phyloP scores from a whole-genome alignment of 73 alveolate species.

The Paramecium biaurelia region DNA sequence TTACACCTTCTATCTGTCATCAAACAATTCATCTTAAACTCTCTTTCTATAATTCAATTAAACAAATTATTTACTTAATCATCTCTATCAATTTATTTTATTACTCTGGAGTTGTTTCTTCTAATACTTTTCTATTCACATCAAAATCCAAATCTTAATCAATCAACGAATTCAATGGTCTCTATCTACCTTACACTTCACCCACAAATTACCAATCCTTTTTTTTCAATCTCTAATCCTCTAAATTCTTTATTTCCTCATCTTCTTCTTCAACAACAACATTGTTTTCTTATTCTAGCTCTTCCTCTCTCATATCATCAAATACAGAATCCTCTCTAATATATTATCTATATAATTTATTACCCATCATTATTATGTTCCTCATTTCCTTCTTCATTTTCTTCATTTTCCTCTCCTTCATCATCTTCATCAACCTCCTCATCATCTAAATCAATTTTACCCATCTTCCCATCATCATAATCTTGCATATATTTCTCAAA shows the following conservation, averaged over 20 bases:
- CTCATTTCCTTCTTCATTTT: neutral
- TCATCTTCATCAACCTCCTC: conserved; percentile 53
- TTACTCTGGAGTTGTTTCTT: conserved; percentile 32
- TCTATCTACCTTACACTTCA: conserved; percentile 38
- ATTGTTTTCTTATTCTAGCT: neutral
- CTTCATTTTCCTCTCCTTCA: neutral
- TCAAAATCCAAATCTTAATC: conserved; percentile 58
- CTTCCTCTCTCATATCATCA: conserved; percentile 59
- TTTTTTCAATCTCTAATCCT: neutral
- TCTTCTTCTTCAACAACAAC: neutral
- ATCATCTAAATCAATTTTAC: conserved; percentile 42
- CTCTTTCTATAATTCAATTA: neutral
- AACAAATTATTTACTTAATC: neutral
- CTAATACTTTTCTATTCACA: conserved; percentile 27
- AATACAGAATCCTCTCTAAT: conserved; percentile 48
- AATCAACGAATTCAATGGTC: conserved; percentile 60
- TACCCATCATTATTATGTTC: conserved; percentile 39
- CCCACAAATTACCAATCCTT: conserved; percentile 60
- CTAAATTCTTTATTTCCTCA: conserved; percentile 46
- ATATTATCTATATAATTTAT: neutral
- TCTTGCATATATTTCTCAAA: conserved; percentile 42
- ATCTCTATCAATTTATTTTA: conserved; percentile 22
- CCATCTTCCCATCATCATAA: conserved; percentile 40
- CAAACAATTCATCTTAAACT: conserved; percentile 57
- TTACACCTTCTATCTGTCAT: conserved; percentile 53